Evolutionary conservation across 2,329 filamentous ascomycete genomes (phyloP).

Genomic region (Penicillium hesseltinei): DNA sequence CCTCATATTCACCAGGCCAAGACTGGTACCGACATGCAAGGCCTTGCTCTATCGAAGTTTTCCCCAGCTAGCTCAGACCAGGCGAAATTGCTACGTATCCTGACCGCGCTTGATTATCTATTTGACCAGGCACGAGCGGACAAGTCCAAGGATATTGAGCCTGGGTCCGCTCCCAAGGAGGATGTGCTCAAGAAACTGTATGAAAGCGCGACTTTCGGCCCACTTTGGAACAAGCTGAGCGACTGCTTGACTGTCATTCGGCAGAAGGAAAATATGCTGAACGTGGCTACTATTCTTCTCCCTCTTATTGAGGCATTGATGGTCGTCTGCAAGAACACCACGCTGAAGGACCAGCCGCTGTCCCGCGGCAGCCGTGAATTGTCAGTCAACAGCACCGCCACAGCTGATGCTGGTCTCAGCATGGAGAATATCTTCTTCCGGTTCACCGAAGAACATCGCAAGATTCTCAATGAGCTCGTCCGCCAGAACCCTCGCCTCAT

Average conservation of each 20-base stretch:
- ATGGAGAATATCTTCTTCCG: conserved; percentile 93
- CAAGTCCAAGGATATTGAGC: conserved; percentile 52
- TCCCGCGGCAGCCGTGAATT: conserved; percentile 62
- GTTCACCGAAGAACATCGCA: conserved; percentile 95
- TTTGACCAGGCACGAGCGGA: conserved; percentile 76
- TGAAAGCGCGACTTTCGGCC: conserved; percentile 83
- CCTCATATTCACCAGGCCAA: conserved; percentile 83
- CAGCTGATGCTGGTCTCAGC: conserved; percentile 65
- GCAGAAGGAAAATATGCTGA: conserved; percentile 90
- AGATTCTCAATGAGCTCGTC: conserved; percentile 96
- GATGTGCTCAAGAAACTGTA: conserved; percentile 86
- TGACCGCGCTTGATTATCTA: conserved; percentile 92
- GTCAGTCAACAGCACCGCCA: conserved; percentile 66
- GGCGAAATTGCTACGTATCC: conserved; percentile 85
- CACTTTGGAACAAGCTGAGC: conserved; percentile 89
- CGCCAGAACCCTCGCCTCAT: conserved; percentile 96
- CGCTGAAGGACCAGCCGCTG: conserved; percentile 65
- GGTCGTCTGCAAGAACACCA: conserved; percentile 99
- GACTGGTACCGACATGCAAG: conserved; percentile 91
- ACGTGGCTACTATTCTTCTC: conserved; percentile 91
- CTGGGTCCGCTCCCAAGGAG: conserved; percentile 66
- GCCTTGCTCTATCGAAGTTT: conserved; percentile 89
- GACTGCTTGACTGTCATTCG: conserved; percentile 84
- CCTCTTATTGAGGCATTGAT: conserved; percentile 95
- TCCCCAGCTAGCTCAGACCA: conserved; percentile 95